Evolutionary conservation across 2,329 filamentous ascomycete genomes (phyloP), one percentile per base, ranked within the genome.

Genomic region (Talaromyces sp.): DNA sequence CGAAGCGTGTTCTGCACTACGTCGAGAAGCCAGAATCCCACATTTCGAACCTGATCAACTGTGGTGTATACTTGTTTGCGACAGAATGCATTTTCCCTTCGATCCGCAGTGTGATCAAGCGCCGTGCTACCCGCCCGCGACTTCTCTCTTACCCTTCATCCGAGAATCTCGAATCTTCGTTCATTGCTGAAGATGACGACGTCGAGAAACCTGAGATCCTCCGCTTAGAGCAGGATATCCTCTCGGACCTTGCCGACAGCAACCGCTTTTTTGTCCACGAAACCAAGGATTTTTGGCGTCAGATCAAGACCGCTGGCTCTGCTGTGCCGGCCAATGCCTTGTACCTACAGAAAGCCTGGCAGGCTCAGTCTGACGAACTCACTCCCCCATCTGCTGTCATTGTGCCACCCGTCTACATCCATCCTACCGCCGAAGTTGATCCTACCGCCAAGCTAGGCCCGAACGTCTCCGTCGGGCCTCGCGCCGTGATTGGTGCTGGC

Each of bases 201-300:
- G 84, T 85, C 64, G 83, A 86, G 77, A 89, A 89, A 79, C 93
- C 87, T 73, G 88, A 96, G 71, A 91, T 96, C 57, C 90, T 99
- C 69, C 91, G 95, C 60, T 85, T 99, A 62, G 95, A 99, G 81
- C 95, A 98, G 80, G 95, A 99, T 75, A 96, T 98, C 59, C 85
- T 99, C 64, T 90, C 92, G 58, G 93, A 98, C 73, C 87, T 98
- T 72, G 93, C 95, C 65, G 95, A 98, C 79, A 96, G 87, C 85
- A 95, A 96, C 80, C 91, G 95, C 77, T 99, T 99, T 83, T 98
- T 92, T 79, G 95, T 98, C 35, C 90, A 96, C 77, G 95, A 99
- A 82, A 98, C 93, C 68, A 96, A 96, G 81, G 95, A 98, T 77
- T 99, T 99, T 79, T 99, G 95, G 95, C 92, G 95, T 70, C 95